A percentile compares a stretch with the other conserved stretches of the same genome.
Conservation (phyloP, 208 protist genomes). For the Leishmania tarentolae region DNA sequence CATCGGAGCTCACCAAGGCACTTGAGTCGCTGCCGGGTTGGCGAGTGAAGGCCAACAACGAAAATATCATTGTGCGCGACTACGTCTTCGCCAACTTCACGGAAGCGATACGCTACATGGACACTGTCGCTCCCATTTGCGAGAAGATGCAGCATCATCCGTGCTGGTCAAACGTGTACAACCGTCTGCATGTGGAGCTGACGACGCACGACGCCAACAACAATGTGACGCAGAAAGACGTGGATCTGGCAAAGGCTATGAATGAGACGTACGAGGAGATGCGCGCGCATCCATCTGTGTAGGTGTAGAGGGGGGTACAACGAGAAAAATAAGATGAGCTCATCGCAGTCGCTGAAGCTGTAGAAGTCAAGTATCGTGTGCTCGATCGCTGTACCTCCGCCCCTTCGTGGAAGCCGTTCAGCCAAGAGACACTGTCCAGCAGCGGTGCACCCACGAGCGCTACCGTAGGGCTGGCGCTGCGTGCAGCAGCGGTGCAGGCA, state of each 20-base stretch:
- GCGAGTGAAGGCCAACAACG: slow-evolving; percentile 45
- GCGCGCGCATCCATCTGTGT: background rate
- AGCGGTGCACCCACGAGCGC: background rate
- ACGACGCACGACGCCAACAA: slow-evolving; percentile 95
- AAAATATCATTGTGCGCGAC: slow-evolving; percentile 54
- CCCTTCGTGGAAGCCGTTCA: background rate
- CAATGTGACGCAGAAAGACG: slow-evolving; percentile 79
- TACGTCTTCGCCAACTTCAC: slow-evolving; percentile 90
- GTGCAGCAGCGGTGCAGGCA: background rate
- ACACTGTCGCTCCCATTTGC: slow-evolving; percentile 67
- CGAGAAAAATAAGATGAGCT: background rate
- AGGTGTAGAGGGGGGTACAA: background rate
- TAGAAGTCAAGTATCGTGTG: background rate
- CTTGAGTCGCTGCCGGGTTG: slow-evolving; percentile 80
- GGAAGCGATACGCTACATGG: slow-evolving; percentile 94
- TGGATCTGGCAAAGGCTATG: slow-evolving; percentile 72
- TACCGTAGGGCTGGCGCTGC: background rate
- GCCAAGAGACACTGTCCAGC: background rate
- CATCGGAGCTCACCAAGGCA: slow-evolving; percentile 84
- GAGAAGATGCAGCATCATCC: slow-evolving; percentile 94
- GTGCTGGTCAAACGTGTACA: slow-evolving; percentile 96
- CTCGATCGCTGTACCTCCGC: background rate
- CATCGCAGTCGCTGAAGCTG: background rate
- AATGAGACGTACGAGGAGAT: slow-evolving; percentile 43
- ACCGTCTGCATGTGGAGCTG: slow-evolving; percentile 90